phyloP scores from a whole-genome alignment of 257 asterid genomes.

The Datura wrightii region DNA sequence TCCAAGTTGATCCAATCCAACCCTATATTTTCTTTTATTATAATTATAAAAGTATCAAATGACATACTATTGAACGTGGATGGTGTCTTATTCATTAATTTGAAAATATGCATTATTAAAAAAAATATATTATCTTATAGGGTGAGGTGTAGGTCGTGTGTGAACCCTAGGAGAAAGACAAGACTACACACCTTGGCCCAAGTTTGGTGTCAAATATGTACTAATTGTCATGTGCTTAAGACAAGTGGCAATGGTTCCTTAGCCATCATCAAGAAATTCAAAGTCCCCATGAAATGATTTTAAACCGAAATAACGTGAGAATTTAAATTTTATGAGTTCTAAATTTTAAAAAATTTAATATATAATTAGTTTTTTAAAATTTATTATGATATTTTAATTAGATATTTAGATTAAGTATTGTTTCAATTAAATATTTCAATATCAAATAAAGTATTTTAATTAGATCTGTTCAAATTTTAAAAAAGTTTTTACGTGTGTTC shows the following conservation, averaged over 20 bases:
- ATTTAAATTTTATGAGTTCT: no score
- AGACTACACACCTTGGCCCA: background rate
- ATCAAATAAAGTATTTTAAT: no score
- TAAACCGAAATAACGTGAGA: no score
- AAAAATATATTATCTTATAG: background rate
- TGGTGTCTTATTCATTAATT: background rate
- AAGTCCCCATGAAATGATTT: background rate
- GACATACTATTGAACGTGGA: conserved; percentile 7
- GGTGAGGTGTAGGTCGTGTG: background rate
- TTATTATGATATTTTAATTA: no score
- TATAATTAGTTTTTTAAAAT: no score
- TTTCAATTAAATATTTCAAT: no score
- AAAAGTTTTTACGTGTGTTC: no score
- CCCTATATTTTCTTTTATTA: background rate
- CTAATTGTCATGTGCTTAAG: background rate
- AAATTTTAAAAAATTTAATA: no score
- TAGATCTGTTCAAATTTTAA: no score
- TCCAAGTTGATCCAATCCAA: background rate
- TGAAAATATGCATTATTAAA: background rate
- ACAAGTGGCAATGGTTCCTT: conserved; percentile 22
- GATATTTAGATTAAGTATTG: no score
- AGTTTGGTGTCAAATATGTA: conserved; percentile 8
- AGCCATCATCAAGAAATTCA: background rate
- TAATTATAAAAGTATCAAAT: background rate
- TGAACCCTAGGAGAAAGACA: conserved; percentile 6